Base-by-base conservation (phyloP, 768 basidiomycete species). In the Scleroderma bovista region DNA sequence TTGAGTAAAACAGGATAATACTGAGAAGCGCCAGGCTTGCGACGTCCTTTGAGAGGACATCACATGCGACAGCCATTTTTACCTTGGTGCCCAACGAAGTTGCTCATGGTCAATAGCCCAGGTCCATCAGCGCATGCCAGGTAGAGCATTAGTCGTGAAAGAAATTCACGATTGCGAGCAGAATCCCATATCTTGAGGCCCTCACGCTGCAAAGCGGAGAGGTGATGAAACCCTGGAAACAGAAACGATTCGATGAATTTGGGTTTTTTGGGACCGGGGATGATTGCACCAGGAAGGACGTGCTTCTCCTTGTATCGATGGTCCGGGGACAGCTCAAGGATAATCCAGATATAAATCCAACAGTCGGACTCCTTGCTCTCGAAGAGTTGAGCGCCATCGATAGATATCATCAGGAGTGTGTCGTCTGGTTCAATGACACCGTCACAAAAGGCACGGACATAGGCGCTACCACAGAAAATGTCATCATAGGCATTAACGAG, bases 301-400 rank as follows among this genome's bases (percentile, higher is more conserved):
- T 45, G 44, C 20, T 50, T 51, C 24, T 56, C 52, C 40, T 52
- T 55, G 44, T 45, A 50, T n/a, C 46, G 29, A 42, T 24, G 24
- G 41, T 29, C 9, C 2, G 41, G 24, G 26, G 24, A n/a, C n/a
- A n/a, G n/a, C n/a, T n/a, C n/a, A n/a, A n/a, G n/a, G n/a, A 75
- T 44, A 8, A 74, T 52, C 71, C 69, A 71, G 16, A 74, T 71
- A 29, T 47, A 46, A 9, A 47, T 38, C 46, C 34, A 47, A 22
- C 44, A 46, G 29, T 46, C 9, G 2, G 72, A 73, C 3, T 12
- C 38, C 52, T 73, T 75, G 53, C 58, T 59, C 22, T 34, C 33
- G 26, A 23, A 47, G 3, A 75, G 66, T 53, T 75, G 72, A 0
- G 69, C 64, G 4, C 72, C 71, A 46, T 75, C 69, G 8, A 72